phyloP scores from a whole-genome alignment of 306 rosid species.

The Dalbergia cochinchinensis region DNA sequence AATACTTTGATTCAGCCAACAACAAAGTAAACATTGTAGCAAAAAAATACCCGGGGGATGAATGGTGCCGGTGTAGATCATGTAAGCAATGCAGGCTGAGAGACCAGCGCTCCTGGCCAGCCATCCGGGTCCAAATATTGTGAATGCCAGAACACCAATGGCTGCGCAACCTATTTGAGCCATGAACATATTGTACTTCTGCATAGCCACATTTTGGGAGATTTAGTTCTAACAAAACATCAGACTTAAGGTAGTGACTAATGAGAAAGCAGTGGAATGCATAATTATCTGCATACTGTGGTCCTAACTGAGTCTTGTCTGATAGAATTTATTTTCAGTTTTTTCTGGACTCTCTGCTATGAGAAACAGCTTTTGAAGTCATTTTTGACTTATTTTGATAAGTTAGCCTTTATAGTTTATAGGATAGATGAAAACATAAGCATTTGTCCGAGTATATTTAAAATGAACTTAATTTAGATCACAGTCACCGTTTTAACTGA shows the following conservation, averaged over 20 bases:
- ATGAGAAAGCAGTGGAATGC: not conserved
- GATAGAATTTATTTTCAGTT: not conserved
- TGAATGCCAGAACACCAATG: conserved; percentile 78
- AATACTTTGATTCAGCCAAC: not conserved
- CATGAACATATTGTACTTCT: conserved; percentile 88
- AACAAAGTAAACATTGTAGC: not conserved
- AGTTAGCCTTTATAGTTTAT: not conserved
- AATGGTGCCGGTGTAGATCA: conserved; percentile 73
- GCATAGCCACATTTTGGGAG: conserved; percentile 44
- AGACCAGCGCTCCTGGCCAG: conserved; percentile 76
- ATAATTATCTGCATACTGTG: not conserved
- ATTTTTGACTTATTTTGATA: not conserved
- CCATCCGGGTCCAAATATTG: conserved; percentile 89
- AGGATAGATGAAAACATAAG: not conserved
- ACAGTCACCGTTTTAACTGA: not conserved
- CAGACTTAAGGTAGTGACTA: not conserved
- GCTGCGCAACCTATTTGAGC: conserved; percentile 96
- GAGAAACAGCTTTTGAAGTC: not conserved
- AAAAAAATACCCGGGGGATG: conserved; percentile 86
- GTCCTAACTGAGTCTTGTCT: not conserved
- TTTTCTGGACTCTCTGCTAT: not conserved
- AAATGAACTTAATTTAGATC: not conserved
- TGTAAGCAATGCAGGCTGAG: conserved; percentile 84
- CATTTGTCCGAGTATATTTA: not conserved
- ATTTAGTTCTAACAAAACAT: not conserved